A percentile compares a stretch with the other conserved stretches of the same genome.
phyloP scores from a whole-genome alignment of 306 rosid genomes.

The Vigna angularis region DNA sequence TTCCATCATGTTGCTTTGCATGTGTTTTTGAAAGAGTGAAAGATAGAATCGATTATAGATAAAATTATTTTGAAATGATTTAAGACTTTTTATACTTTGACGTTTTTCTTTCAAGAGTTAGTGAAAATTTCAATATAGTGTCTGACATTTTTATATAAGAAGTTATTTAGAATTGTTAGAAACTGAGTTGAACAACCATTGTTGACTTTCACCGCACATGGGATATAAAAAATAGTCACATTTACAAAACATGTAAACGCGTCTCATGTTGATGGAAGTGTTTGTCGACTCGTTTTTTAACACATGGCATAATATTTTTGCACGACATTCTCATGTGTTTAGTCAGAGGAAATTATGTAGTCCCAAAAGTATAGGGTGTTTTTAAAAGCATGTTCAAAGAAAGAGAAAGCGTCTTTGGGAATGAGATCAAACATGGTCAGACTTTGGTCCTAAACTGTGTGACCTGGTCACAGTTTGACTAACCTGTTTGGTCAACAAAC shows the following conservation, averaged over 20 bases:
- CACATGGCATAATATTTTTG: background rate
- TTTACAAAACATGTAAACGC: background rate
- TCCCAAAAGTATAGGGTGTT: no score
- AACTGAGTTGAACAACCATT: background rate
- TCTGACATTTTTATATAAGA: background rate
- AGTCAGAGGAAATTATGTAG: no score
- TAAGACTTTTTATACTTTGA: no score
- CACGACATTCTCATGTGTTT: background rate
- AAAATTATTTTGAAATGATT: no score
- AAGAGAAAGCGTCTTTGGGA: background rate
- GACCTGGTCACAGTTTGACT: background rate
- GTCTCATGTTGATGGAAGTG: background rate
- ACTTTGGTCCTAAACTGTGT: background rate
- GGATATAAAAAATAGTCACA: slow-evolving; percentile 4
- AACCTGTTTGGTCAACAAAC: background rate
- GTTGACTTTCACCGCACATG: slow-evolving; percentile 22
- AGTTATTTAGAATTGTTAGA: background rate
- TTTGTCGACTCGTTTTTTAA: background rate
- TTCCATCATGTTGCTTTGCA: no score
- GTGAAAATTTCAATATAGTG: background rate
- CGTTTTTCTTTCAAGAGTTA: no score
- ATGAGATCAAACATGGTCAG: background rate
- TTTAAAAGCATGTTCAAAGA: no score
- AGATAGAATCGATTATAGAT: no score
- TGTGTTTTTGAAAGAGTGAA: no score